phyloP scores from a whole-genome alignment of 73 alveolate species.

The Symbiodinium natans region DNA sequence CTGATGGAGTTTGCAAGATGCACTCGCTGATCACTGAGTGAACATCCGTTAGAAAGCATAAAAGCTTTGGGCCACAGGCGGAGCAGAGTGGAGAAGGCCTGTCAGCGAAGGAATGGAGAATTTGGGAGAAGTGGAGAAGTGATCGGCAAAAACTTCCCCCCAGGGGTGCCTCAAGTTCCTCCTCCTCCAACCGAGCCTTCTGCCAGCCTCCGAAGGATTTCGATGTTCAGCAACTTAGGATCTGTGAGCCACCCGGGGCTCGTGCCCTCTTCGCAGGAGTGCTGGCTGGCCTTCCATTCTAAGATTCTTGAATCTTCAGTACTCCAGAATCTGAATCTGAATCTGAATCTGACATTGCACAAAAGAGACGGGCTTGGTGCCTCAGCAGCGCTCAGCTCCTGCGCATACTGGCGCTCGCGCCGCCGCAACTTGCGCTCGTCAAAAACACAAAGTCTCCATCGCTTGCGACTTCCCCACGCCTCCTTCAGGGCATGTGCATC shows the following conservation, averaged over 20 bases:
- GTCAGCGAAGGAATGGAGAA: not conserved
- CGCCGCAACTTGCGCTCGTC: not conserved
- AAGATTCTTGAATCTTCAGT: no score
- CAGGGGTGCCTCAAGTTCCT: not conserved
- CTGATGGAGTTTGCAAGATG: not conserved
- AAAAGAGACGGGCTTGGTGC: not conserved
- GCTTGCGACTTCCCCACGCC: not conserved
- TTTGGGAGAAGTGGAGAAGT: no score
- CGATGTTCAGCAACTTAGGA: no score
- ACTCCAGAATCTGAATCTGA: no score
- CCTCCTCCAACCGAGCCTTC: not conserved
- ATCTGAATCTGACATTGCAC: no score
- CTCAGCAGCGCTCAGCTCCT: not conserved
- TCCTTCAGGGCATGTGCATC: not conserved
- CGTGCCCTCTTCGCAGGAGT: not conserved
- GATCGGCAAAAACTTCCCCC: not conserved
- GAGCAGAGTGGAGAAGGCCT: conserved; percentile 69
- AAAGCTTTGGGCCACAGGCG: not conserved
- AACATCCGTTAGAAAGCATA: not conserved
- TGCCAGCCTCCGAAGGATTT: not conserved
- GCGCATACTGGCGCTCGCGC: not conserved
- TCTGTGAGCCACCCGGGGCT: not conserved
- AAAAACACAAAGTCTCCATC: not conserved
- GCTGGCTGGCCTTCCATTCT: not conserved
- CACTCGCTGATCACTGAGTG: not conserved